These are phyloP conservation scores for Malus hybrid DNA, from an alignment of 331 rosid genomes.

Conservation along the genomic window DNA sequence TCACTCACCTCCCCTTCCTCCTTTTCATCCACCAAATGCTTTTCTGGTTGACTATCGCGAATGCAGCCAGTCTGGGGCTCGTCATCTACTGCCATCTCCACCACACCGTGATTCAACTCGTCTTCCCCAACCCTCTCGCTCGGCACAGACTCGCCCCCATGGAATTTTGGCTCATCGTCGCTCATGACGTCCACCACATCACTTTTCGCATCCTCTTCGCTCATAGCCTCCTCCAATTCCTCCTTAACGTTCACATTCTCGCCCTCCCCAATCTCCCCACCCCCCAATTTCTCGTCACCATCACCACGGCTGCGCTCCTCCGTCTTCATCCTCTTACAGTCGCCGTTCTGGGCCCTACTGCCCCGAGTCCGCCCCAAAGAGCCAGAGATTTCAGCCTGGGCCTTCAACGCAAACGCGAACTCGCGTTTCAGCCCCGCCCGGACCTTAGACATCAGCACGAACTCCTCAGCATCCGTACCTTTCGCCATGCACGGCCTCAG, in stretches of 20 bases:
- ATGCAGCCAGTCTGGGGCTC: constrained; percentile 7
- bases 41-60: not conserved
- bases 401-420: constrained; percentile 78
- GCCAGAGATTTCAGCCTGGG: constrained; percentile 63
- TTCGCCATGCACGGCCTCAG: constrained; percentile 51
- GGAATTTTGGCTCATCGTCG: constrained; percentile 55
- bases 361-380: constrained; percentile 71
- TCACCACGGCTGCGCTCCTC: not conserved
- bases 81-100: constrained; percentile 27
- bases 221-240: constrained; percentile 22
- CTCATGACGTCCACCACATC: constrained; percentile 65
- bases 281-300: not conserved
- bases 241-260: constrained; percentile 11
- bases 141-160: constrained; percentile 16
- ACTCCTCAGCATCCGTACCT: constrained; percentile 67
- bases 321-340: constrained; percentile 30
- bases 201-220: constrained; percentile 88
- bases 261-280: constrained; percentile 6
- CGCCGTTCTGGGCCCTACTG: constrained; percentile 24
- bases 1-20: constrained; percentile 10
- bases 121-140: constrained; percentile 21
- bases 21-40: not conserved
- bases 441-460: constrained; percentile 47
- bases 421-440: constrained; percentile 82
- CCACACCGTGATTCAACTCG: constrained; percentile 36